Evolutionary conservation across 352 stramenopile genomes (phyloP), one percentile per base, ranked within the genome.

Genomic region (Poterioochromonas sp.): DNA sequence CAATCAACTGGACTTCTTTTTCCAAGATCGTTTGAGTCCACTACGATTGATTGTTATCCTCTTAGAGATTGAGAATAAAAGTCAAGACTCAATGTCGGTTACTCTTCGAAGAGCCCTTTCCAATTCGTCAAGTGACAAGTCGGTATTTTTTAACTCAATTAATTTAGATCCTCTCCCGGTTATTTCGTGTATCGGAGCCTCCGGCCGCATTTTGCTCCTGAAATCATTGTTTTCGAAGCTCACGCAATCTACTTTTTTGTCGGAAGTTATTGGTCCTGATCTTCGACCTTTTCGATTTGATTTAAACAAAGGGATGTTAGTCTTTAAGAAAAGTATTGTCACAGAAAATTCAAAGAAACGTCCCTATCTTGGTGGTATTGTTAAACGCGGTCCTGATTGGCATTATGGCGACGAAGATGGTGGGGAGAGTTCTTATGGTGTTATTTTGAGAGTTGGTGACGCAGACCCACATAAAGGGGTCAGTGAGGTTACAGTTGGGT

Each of bases 311-410:
- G 26, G 26, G 26, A 58, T 26, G 15, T 58, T 58, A 26, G 47
- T 58, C 47, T 26, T 58, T 58, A 26, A 26, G 15, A 58, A 58
- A 15, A 26, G 47, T 58, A 26, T 26, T 26, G 47, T 26, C 47
- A 26, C 47, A 26, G 47, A 26, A 15, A 58, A 58, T 15, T 26
- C 47, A 58, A 58, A 15, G 47, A 58, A 58, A 58, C 26, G 47
- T 15, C 32, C 35, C 22, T 1, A 71, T 39, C 35, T 20, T 47
- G 73, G 73, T n/a, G 18, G 18, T 26, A 29, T 78, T 43, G 73
- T 78, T 29, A 37, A 70, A 40, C 11, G 73, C 26, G 73, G 73
- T 29, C 47, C 51, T 8, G 58, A 78, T 58, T 78, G 73, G 73
- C 2, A 54, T 32, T 78, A 69, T 39, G 51, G 29, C 3, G 34